These are phyloP conservation scores for Nakaseomyces bracarensis DNA, from an alignment of 1,139 yeast species.

Conservation along the genomic window DNA sequence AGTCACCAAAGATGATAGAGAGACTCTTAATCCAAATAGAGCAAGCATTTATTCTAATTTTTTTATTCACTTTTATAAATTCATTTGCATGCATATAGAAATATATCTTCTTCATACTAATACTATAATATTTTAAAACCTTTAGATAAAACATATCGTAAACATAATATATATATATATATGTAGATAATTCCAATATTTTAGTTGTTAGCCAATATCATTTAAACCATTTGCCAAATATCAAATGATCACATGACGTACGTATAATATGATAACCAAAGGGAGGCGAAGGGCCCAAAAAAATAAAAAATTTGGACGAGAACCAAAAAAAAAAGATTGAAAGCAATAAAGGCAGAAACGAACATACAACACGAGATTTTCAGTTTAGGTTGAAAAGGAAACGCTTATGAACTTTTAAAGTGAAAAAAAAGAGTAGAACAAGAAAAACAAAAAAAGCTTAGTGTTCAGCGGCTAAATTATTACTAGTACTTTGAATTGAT, in stretches of 20 bases:
- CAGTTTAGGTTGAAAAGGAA: slow-evolving; percentile 1
- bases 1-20: no score
- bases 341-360: not conserved
- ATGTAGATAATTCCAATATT: not conserved
- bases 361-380: slow-evolving; percentile 7
- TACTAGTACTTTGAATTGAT: no score
- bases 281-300: not conserved
- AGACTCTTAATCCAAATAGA: no score
- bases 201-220: no score
- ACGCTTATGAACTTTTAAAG: no score
- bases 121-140: no score
- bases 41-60: no score
- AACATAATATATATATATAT: not conserved
- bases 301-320: not conserved
- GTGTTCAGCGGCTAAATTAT: slow-evolving; percentile 6
- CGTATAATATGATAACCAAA: not conserved
- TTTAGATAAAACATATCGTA: no score
- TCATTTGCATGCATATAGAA: slow-evolving; percentile 2
- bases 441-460: no score
- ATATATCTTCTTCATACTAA: no score
- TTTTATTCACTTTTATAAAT: not conserved
- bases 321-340: not conserved
- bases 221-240: not conserved
- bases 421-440: not conserved
- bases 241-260: no score